Conservation (phyloP, 257 asterid genomes). For the Mentha longifolia region DNA sequence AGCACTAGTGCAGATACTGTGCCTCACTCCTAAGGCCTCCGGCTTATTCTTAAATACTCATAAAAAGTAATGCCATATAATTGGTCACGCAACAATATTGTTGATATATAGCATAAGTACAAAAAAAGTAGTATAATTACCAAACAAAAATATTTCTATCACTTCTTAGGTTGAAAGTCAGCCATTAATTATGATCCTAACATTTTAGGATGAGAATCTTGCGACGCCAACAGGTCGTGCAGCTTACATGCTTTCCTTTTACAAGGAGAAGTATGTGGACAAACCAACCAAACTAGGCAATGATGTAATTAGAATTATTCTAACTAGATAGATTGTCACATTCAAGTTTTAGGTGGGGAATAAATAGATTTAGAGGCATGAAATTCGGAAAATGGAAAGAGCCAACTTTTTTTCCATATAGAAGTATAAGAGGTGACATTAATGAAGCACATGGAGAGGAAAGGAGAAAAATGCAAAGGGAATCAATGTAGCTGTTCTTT, state of each 20-base stretch:
- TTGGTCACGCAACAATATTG: conserved; percentile 1
- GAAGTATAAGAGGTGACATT: background rate
- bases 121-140: conserved; percentile 1
- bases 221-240: background rate
- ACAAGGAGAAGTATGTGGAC: conserved; percentile 5
- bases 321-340: conserved; percentile 6
- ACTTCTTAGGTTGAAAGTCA: background rate
- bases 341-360: conserved; percentile 17
- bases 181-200: conserved; percentile 18
- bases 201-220: conserved; percentile 13
- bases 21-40: background rate
- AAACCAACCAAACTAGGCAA: background rate
- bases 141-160: conserved; percentile 1
- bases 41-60: background rate
- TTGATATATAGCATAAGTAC: conserved; percentile 19
- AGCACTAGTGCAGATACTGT: background rate
- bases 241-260: background rate
- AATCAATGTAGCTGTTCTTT: conserved; percentile 36
- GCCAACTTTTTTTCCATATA: conserved; percentile 10
- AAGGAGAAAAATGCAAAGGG: conserved; percentile 31
- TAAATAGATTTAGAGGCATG: conserved; percentile 18
- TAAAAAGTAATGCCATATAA: background rate
- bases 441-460: conserved; percentile 39
- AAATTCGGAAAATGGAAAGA: conserved; percentile 28
- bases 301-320: background rate